Evolutionary conservation across 768 basidiomycete genomes (phyloP), one percentile per base, ranked within the genome.

Genomic region (Boletus sp.): DNA sequence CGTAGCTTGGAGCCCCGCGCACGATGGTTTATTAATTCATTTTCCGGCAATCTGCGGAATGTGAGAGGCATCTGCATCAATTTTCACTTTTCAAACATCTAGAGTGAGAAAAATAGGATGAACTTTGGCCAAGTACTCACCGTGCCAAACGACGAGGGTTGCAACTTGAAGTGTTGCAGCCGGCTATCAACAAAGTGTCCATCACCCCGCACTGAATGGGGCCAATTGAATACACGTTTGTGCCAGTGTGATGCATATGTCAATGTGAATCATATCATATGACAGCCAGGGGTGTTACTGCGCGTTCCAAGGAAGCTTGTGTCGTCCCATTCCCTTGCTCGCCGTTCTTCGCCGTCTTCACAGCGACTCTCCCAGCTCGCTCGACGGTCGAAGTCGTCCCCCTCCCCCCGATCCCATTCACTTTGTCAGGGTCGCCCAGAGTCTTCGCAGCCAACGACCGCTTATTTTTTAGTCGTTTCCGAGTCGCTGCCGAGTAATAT

Each of bases 401-500:
- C 24, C 9, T 11, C 5, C n/a, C 9, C 18, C 24, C 24, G 30
- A 5, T 32, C 20, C 7, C 44, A 40, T 3, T 20, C 24, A 3
- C 45, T 11, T 11, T 29, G 51, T 36, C 49, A 52, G 57, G 57
- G 57, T 42, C 36, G 3, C 12, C 35, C 29, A 42, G 47, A 55
- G 33, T 50, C 33, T 44, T 28, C 28, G 12, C 35, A 11, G 8
- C 35, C 29, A 50, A 47, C 30, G 47, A 28, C 17, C 52, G 47
- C 59, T 60, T 49, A 30, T 20, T 8, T 28, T 20, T 30, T 33
- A 46, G 42, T 20, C 33, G 17, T 48, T 48, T 18, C 18, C 36
- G 29, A 55, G 20, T 57, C 48, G 20, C 28, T 54, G 10, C 52
- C 59, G 46, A 52, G 51, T 36, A 47, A 47, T 18, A 10, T 36